Conservation (phyloP, 768 basidiomycete genomes). For the Tulasnella sp. region DNA sequence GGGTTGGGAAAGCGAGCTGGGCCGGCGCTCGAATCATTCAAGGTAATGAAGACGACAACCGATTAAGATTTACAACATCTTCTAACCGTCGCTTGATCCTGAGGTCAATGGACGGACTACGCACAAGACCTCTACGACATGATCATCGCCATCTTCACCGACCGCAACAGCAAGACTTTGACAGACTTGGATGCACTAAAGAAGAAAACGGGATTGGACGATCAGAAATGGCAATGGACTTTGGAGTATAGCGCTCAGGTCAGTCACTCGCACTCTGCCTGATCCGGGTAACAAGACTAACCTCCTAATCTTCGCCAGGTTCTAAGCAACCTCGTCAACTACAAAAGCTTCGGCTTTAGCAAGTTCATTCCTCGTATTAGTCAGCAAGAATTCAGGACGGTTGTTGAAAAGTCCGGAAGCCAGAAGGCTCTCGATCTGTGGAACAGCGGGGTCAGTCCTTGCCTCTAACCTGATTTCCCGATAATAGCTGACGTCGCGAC, state of each 20-base stretch:
- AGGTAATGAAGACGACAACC: slow-evolving; percentile 20
- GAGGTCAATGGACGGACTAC: slow-evolving; percentile 62
- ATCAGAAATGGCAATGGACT: slow-evolving; percentile 55
- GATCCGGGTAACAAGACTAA: not conserved
- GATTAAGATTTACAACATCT: not conserved
- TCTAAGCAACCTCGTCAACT: slow-evolving; percentile 40
- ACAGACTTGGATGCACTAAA: slow-evolving; percentile 43
- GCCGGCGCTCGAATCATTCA: slow-evolving; percentile 76
- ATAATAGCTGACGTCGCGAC: not conserved
- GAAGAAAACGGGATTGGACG: slow-evolving; percentile 39
- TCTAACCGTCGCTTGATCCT: not conserved
- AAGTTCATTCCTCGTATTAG: slow-evolving; percentile 72
- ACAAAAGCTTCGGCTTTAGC: slow-evolving; percentile 71
- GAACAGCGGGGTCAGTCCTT: slow-evolving; percentile 37
- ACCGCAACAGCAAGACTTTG: not conserved
- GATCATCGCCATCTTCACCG: slow-evolving; percentile 18
- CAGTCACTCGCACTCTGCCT: not conserved
- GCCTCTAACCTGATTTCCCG: slow-evolving; percentile 17
- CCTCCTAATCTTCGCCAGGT: slow-evolving; percentile 8
- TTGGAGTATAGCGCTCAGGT: slow-evolving; percentile 69
- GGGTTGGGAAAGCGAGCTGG: slow-evolving; percentile 50
- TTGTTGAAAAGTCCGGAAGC: slow-evolving; percentile 51
- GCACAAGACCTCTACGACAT: slow-evolving; percentile 29
- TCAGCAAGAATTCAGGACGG: slow-evolving; percentile 46
- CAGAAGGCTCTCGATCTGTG: slow-evolving; percentile 48